Base-by-base conservation (phyloP, 306 rosid genomes). In the Vigna radiata region DNA sequence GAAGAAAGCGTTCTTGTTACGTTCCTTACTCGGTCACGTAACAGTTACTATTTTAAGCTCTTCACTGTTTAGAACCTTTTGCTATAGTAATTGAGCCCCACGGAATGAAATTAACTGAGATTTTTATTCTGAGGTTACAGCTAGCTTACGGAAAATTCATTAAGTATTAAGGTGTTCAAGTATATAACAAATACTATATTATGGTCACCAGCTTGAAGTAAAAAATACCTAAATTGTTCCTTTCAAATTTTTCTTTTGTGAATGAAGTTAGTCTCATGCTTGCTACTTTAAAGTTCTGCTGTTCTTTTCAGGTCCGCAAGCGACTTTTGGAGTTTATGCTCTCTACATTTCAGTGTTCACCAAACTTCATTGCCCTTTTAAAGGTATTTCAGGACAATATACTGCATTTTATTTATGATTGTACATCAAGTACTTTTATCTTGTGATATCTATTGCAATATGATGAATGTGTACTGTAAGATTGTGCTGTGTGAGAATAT, bases 261-360 rank as follows among this genome's bases (percentile, higher is more conserved):
- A 25, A 9, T 13, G 23, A 50, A 49, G 21, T 54, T 76, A 31
- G 43, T 43, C 62, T 56, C 27, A 23, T 72, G 29, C 50, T 21
- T 7, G 72, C 39, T 33, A 56, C 73, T 33, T 36, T 65, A 46
- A 65, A 70, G 54, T 70, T 82, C 17, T 47, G 39, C 4, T 59
- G 41, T 82, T 68, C 80, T 75, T 86, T 56, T 80, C 71, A 95
- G 98, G 95, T 90, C 68, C 93, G 85, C 6, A 92, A 92, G 68
- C 90, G 92, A 87, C 86, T 92, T 50, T 89, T 92, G 83, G 97
- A 89, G 84, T 95, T 95, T 81, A 82, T 92, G 87, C 97, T 92
- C 64, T 87, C 97, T 11, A 87, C 99, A 69, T 92, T 95, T 87
- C 97, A 87, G 85, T 91, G 83, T 18, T 89, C 90, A 67, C 99